phyloP scores from a whole-genome alignment of 257 asterid genomes.

The Solanum clarkiae region DNA sequence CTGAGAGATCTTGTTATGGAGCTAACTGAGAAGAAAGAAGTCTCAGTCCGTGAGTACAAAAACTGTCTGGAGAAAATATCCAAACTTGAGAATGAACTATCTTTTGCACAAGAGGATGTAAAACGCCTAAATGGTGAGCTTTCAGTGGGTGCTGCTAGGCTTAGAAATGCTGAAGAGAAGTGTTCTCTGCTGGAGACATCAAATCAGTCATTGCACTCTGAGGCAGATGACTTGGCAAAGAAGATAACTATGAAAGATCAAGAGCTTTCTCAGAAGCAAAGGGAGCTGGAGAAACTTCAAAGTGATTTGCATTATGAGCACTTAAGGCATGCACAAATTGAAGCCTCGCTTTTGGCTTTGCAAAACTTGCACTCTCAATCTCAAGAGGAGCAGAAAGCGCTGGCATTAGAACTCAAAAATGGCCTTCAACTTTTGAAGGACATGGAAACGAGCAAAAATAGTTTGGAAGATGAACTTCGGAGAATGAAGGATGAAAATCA shows the following conservation, averaged over 20 bases:
- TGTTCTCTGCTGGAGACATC: constrained; percentile 39
- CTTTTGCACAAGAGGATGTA: constrained; percentile 38
- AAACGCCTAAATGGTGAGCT: constrained; percentile 46
- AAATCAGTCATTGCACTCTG: constrained; percentile 46
- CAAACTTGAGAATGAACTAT: constrained; percentile 45
- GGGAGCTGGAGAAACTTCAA: constrained; percentile 69
- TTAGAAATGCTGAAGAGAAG: constrained; percentile 48
- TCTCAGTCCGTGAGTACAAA: constrained; percentile 42
- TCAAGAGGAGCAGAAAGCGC: constrained; percentile 51
- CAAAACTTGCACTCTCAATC: constrained; percentile 57
- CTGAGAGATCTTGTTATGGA: constrained; percentile 37
- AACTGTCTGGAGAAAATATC: constrained; percentile 54
- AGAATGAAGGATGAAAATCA: constrained; percentile 44
- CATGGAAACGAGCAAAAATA: constrained; percentile 40
- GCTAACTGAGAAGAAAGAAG: constrained; percentile 55
- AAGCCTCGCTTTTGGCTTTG: constrained; percentile 46
- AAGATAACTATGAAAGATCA: constrained; percentile 60
- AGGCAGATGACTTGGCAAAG: constrained; percentile 61
- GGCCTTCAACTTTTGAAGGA: constrained; percentile 49
- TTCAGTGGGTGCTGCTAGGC: constrained; percentile 27
- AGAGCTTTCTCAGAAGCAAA: constrained; percentile 59
- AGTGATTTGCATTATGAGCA: constrained; percentile 44
- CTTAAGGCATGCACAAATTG: constrained; percentile 32
- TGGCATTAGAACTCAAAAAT: constrained; percentile 48
- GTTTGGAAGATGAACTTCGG: constrained; percentile 54